A percentile compares a stretch with the other conserved stretches of the same genome.
phyloP scores from a whole-genome alignment of 108 stramenopile genomes.

The Tribonema minus region DNA sequence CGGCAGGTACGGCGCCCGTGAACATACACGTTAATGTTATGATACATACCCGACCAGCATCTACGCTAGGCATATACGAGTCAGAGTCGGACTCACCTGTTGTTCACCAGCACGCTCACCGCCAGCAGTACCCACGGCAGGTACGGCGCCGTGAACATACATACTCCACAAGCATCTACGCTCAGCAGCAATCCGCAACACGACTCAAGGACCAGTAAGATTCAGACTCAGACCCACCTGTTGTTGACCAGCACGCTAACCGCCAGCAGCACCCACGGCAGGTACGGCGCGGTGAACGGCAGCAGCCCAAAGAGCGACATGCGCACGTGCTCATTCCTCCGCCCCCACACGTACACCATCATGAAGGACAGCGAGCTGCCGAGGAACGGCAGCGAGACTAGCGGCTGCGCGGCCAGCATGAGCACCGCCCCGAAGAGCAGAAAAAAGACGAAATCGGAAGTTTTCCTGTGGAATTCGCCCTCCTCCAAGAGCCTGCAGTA shows the following conservation, averaged over 20 bases:
- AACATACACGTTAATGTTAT: too few relatives aligned
- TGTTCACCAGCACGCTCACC: slow-evolving; percentile 75
- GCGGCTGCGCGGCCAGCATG: slow-evolving; percentile 76
- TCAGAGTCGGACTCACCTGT: too few relatives aligned
- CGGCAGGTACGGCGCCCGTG: slow-evolving; percentile 88
- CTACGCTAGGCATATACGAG: too few relatives aligned
- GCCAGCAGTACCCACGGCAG: slow-evolving; percentile 91
- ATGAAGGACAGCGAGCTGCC: slow-evolving; percentile 90
- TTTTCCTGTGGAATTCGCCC: slow-evolving; percentile 85
- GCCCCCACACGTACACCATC: slow-evolving; percentile 95
- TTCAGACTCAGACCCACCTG: too few relatives aligned
- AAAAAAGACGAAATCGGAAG: slow-evolving; percentile 85
- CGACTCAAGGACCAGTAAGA: too few relatives aligned
- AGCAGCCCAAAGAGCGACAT: slow-evolving; percentile 91
- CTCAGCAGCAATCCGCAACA: too few relatives aligned
- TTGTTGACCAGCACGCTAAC: slow-evolving; percentile 81
- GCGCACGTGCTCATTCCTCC: slow-evolving; percentile 60
- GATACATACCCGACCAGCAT: too few relatives aligned
- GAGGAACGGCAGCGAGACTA: slow-evolving; percentile 56
- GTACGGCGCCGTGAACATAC: slow-evolving; percentile 93
- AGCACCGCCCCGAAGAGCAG: slow-evolving; percentile 74
- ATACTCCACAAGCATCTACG: too few relatives aligned
- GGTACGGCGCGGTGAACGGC: slow-evolving; percentile 86
- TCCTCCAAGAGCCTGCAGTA: slow-evolving; percentile 94
- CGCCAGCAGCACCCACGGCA: slow-evolving; percentile 92